Base-by-base conservation (phyloP, 2,329 filamentous ascomycete genomes). In the Fusarium heterosporum region DNA sequence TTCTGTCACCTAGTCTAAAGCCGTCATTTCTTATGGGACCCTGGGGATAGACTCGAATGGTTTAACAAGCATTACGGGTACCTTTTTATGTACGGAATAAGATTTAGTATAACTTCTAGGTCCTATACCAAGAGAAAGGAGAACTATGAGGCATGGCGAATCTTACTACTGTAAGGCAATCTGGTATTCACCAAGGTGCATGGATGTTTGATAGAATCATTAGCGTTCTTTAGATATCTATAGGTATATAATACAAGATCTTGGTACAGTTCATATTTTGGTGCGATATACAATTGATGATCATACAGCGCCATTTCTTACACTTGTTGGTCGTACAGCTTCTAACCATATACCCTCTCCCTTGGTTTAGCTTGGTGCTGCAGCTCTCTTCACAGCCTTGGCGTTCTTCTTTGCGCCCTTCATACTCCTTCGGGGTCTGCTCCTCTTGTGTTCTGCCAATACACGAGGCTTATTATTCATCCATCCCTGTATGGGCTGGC, bases 401-500 rank as follows among this genome's bases (percentile, higher is more conserved):
- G 50, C 72, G 58, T 69, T 72, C 77, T 86, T 88, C 74, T 79
- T 81, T 46, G 73, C 72, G 2, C 87, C 87, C 75, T 87, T 90
- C 89, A 93, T 93, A 73, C 89, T 90, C 77, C 82, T 85, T 69
- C 90, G 83, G 26, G 90, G 91, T 60, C 92, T 81, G 16, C 75
- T 79, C 69, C 80, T 84, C 72, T 79, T 81, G 56, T 84, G 82
- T 56, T 82, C 78, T 22, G 78, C 78, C 25, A 81, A 78, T n/a
- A 82, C 78, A 14, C 79, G 81, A 28, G 86, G 86, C 74, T 87
- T 87, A 66, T 85, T 85, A 51, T 90, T 76, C 60, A 89, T 59
- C 86, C 89, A 93, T 8, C 88, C 92, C 70, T 90, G 89, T 82
- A 96, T 89, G 2, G 92, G 90, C 67, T 75, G 77, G 34, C 93